Evolutionary conservation across 352 stramenopile genomes (phyloP), one percentile per base, ranked within the genome.

Genomic region (Pythium rishiriense): DNA sequence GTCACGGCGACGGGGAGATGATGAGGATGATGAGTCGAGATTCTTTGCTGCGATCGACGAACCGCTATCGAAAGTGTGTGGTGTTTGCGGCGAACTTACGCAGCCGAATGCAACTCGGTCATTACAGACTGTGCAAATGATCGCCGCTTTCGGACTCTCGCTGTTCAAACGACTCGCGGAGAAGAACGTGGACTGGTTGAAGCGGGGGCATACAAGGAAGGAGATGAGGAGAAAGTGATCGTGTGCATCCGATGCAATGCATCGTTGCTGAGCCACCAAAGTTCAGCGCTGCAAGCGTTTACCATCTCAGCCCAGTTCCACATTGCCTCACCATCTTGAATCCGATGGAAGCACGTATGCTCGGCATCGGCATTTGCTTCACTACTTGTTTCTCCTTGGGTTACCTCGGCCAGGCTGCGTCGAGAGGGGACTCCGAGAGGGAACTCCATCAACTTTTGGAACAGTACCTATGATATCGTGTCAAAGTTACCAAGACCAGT

Each of bases 381-480:
- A 61, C 54, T 0, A 61, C 54, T 0, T 61, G 54, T 19, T 61
- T 45, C n/a, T 31, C 25, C 12, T 19, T 61, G 1, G 54, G 54
- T 5, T 4, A 0, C 7, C 28, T 61, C 0, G 54, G 41, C 0
- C 54, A 61, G 22, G 6, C 25, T 4, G 54, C 54, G 1, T 45
- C 54, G 4, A 9, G 54, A 25, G 54, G 54, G 17, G 52, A 61
- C 26, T 61, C 54, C 2, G n/a, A 9, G 54, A 25, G 54, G 54
- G 17, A 61, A 61, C 26, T 61, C 54, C 2, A 61, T 61, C 15
- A 52, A 52, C 37, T 64, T 64, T 47, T 64, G 58, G 58, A 64
- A 64, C 25, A 14, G 21, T 15, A 17, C n/a, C 19, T 52, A 58
- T 19, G 58, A 64, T 12, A 26, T 64, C 10, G 37, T 64, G 0